phyloP scores from a whole-genome alignment of 1,139 yeast genomes.

The Taiozyma onychis region DNA sequence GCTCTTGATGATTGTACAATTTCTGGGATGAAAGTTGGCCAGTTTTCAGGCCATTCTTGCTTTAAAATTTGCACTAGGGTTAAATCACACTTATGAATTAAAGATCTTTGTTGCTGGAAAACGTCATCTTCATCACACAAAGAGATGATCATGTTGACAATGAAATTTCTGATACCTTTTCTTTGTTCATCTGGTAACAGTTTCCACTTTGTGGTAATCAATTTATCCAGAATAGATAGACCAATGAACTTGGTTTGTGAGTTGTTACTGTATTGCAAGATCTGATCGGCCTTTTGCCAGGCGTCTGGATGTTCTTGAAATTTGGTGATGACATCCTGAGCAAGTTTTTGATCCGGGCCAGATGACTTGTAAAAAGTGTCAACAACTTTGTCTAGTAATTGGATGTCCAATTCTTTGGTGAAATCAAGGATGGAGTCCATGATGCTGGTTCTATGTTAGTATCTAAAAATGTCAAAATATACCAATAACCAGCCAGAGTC shows the following conservation, averaged over 20 bases:
- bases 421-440: slow-evolving; percentile 93
- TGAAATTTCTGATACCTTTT: slow-evolving; percentile 84
- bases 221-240: slow-evolving; percentile 78
- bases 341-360: slow-evolving; percentile 75
- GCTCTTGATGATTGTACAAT: slow-evolving; percentile 79
- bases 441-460: slow-evolving; percentile 1
- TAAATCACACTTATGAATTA: slow-evolving; percentile 88
- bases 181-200: slow-evolving; percentile 82
- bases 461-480: background rate
- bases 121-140: slow-evolving; percentile 83
- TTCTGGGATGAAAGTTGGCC: slow-evolving; percentile 98
- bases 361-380: slow-evolving; percentile 81
- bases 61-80: slow-evolving; percentile 90
- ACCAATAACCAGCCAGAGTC: background rate
- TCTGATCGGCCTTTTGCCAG: slow-evolving; percentile 92
- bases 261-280: slow-evolving; percentile 70
- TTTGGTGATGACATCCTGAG: slow-evolving; percentile 77
- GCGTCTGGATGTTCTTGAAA: slow-evolving; percentile 95
- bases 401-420: slow-evolving; percentile 75
- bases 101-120: slow-evolving; percentile 69
- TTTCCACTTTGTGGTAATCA: slow-evolving; percentile 92
- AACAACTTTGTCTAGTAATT: slow-evolving; percentile 76
- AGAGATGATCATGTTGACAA: slow-evolving; percentile 89
- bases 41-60: slow-evolving; percentile 98
- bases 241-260: slow-evolving; percentile 93